Percentiles rank a stretch among this genome's conserved stretches.
These are phyloP conservation scores for Rhizomucor miehei DNA, from an alignment of 371 early-diverging fungal species.

Conservation along the genomic window DNA sequence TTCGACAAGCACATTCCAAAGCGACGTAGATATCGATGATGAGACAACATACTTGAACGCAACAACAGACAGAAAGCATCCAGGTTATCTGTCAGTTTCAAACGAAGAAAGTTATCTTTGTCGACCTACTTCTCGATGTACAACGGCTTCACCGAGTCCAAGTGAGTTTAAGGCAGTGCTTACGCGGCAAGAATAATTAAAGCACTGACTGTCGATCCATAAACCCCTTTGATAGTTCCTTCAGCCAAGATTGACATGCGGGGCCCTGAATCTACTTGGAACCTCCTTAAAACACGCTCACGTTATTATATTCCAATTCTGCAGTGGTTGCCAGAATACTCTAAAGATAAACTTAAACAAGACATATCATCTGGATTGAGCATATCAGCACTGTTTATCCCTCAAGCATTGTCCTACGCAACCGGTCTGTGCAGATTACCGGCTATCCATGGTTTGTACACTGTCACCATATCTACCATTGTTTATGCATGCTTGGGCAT, in stretches of 20 bases:
- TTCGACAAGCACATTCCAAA: slow-evolving; percentile 1
- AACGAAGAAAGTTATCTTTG: background rate
- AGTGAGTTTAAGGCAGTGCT: slow-evolving; percentile 7
- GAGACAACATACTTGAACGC: too few relatives aligned
- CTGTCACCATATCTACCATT: slow-evolving; percentile 68
- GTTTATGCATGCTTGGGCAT: slow-evolving; percentile 83
- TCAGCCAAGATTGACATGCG: slow-evolving; percentile 1
- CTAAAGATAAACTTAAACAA: slow-evolving; percentile 26
- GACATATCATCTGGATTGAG: slow-evolving; percentile 81
- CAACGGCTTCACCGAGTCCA: slow-evolving; percentile 1
- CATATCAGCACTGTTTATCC: slow-evolving; percentile 78
- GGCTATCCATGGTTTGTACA: slow-evolving; percentile 82
- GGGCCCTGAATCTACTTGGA: slow-evolving; percentile 6
- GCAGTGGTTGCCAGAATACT: slow-evolving; percentile 79
- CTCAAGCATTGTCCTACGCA: slow-evolving; percentile 82
- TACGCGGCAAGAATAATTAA: background rate
- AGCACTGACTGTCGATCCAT: background rate
- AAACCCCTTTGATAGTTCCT: background rate
- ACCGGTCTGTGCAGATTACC: slow-evolving; percentile 41
- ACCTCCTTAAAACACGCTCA: slow-evolving; percentile 42
- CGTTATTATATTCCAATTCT: slow-evolving; percentile 83
- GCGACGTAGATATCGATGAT: background rate
- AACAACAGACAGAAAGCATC: background rate
- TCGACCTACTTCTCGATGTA: background rate
- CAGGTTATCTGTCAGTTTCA: background rate